Evolutionary conservation across 306 rosid species (phyloP), one percentile per base, ranked within the genome.

Genomic region (Begonia loranthoides): DNA sequence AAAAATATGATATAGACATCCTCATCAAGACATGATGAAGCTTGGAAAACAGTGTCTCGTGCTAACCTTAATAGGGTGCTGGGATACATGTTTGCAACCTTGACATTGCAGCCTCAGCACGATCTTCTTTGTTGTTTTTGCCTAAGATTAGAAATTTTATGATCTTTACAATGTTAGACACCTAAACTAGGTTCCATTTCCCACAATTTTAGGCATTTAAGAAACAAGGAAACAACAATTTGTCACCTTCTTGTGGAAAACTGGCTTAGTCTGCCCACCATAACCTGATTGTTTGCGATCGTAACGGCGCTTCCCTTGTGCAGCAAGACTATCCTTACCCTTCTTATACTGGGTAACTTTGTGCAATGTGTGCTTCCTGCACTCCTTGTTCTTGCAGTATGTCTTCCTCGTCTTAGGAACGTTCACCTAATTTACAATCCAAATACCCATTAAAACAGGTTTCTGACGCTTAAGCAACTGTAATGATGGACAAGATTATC

Each of bases 301-400:
- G 5, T 74, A 74, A 49, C 79, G 73, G 14, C 76, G 66, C 64
- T 74, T 74, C 12, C 79, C 79, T 52, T 74, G 70, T 12, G 73
- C 79, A 54, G 73, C 76, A 62, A 74, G 76, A 45, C 76, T 74
- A 10, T 62, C 76, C 64, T 74, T 74, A 1, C 79, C 73, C 65
- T 66, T 74, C 64, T 74, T 74, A 49, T 69, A 74, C 48, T 74
- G 79, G 0, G 79, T 74, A 1, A 74, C 79, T 55, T 74, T 69
- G 69, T 74, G 79, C 79, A 69, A 54, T 56, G 76, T 69, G 61
- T 74, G 79, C 79, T 74, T 74, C 61, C 39, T 71, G 69, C 77
- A 66, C 45, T 71, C 77, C 66, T 72, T 72, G 60, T 49, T 66
- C 66, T 72, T 72, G 69, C 73, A 72, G 58, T 66, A 72, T 5